Percentiles rank a stretch among this genome's conserved stretches.
phyloP scores from a whole-genome alignment of 1,139 yeast species.

The Sugiyamaella neomexicana region DNA sequence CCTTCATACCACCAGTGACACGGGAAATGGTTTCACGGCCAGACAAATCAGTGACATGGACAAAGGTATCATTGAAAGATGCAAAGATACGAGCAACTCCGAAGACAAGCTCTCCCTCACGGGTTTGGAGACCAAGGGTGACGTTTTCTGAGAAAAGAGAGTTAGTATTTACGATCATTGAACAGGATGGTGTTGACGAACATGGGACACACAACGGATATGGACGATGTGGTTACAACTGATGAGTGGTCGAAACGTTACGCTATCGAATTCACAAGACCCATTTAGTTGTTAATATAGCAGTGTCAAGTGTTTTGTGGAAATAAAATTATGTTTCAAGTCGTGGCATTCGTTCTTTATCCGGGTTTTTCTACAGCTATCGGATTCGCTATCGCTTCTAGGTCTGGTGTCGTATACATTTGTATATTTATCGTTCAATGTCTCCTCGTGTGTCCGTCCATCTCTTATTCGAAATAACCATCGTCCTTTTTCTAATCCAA shows the following conservation, averaged over 20 bases:
- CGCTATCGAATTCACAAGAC: too few species aligned
- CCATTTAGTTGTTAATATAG: too few species aligned
- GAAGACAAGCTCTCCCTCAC: constrained; percentile 97
- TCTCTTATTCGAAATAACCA: not conserved
- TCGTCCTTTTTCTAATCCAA: not conserved
- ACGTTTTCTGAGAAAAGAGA: constrained; percentile 46
- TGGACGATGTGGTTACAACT: not conserved
- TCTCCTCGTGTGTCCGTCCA: not conserved
- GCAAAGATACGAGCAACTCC: constrained; percentile 99
- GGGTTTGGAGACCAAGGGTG: constrained; percentile 80
- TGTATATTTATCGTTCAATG: too few species aligned
- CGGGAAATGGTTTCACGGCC: constrained; percentile 99
- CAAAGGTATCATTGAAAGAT: constrained; percentile 99
- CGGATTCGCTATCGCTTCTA: too few species aligned
- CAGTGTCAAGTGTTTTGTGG: too few species aligned
- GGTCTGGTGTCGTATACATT: too few species aligned
- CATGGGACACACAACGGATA: too few species aligned
- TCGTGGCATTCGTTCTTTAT: too few species aligned
- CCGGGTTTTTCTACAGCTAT: too few species aligned
- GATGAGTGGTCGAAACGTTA: too few species aligned
- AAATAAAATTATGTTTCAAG: too few species aligned
- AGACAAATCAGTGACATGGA: constrained; percentile 98
- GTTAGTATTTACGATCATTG: constrained; percentile 3
- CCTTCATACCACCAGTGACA: constrained; percentile 99
- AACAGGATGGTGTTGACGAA: not conserved